These are phyloP conservation scores for Fusarium musae DNA, from an alignment of 2,329 filamentous ascomycete species.

Conservation along the genomic window DNA sequence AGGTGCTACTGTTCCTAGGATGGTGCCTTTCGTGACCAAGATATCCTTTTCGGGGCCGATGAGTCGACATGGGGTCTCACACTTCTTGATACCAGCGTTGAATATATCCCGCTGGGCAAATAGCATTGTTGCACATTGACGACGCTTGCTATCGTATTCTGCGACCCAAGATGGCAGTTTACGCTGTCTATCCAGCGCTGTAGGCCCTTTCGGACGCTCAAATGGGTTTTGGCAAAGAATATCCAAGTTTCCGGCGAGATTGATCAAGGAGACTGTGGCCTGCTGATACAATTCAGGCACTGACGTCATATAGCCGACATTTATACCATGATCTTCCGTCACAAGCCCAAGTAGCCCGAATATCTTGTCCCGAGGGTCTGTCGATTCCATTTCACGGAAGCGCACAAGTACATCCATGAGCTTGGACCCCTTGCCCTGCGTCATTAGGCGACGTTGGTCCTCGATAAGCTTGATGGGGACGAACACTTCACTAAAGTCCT, in stretches of 20 bases:
- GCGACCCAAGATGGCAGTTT: constrained; percentile 11
- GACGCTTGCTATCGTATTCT: not conserved
- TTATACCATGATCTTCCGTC: constrained; percentile 16
- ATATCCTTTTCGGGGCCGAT: not conserved
- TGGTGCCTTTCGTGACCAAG: not conserved
- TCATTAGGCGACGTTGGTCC: constrained; percentile 1
- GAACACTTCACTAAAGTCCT: not conserved
- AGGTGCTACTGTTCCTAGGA: not conserved
- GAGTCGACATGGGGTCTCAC: not conserved
- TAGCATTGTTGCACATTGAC: not conserved
- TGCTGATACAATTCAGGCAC: not conserved
- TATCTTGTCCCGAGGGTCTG: constrained; percentile 10
- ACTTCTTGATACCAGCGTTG: not conserved
- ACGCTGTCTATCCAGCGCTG: rapidly evolving
- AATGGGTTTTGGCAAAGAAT: constrained; percentile 28
- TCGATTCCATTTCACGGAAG: constrained; percentile 7
- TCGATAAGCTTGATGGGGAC: constrained; percentile 7
- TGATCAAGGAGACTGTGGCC: constrained; percentile 1
- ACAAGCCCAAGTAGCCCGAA: constrained; percentile 15
- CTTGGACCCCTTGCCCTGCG: rapidly evolving
- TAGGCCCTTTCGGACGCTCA: not conserved
- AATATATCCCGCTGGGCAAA: constrained; percentile 25
- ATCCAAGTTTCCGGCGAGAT: constrained; percentile 3
- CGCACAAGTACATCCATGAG: constrained; percentile 12
- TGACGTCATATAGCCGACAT: constrained; percentile 5